These are phyloP conservation scores for Fusarium hostae DNA, from an alignment of 2,329 filamentous ascomycete species.

Conservation along the genomic window DNA sequence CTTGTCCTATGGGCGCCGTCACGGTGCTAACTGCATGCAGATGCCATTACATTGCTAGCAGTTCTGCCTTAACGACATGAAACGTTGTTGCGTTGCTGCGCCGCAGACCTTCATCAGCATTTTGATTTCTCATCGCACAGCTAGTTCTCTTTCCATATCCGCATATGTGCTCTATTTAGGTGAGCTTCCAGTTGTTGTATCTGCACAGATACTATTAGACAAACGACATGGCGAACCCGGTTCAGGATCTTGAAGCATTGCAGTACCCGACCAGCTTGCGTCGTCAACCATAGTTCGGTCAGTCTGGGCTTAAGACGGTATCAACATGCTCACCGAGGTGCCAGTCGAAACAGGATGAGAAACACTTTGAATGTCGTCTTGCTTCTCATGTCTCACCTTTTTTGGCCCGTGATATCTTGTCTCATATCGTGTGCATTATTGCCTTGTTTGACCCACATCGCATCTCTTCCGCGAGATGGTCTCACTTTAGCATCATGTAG, in stretches of 20 bases:
- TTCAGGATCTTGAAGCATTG: neutral
- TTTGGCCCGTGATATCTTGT: conserved; percentile 36
- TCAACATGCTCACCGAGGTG: conserved; percentile 19
- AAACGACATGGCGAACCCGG: neutral
- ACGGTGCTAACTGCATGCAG: conserved; percentile 38
- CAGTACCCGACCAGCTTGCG: neutral
- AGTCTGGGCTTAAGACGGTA: conserved; percentile 4
- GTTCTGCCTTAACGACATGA: conserved; percentile 35
- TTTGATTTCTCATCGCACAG: neutral
- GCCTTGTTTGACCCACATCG: conserved; percentile 32
- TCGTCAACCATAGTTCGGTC: conserved; percentile 7
- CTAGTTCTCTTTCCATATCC: neutral
- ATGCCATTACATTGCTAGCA: conserved; percentile 34
- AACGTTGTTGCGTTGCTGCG: conserved; percentile 30
- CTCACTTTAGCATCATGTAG: conserved; percentile 22
- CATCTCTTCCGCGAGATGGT: conserved; percentile 30
- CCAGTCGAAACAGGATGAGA: conserved; percentile 6
- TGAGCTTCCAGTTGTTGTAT: neutral
- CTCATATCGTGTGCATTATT: conserved; percentile 29
- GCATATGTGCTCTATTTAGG: neutral
- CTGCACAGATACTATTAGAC: neutral
- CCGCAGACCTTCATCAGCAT: conserved; percentile 8
- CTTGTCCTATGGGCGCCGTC: conserved; percentile 23
- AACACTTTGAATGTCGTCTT: conserved; percentile 22
- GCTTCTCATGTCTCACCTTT: conserved; percentile 30